Conservation (phyloP, 352 stramenopile species). For the Globisporangium middletonii region DNA sequence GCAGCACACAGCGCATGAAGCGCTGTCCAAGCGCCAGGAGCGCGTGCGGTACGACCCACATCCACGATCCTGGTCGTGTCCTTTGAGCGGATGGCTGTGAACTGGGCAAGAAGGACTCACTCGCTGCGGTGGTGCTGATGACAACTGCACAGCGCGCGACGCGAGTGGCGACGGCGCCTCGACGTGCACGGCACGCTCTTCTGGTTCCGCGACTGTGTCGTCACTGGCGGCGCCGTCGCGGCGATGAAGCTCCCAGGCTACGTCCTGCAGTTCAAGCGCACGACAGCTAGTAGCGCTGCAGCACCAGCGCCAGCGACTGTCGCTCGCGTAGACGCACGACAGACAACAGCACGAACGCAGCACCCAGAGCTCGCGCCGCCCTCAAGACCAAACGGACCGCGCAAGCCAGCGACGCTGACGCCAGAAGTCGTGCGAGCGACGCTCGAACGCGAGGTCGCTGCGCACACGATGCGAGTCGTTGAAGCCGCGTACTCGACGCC, state of each 20-base stretch:
- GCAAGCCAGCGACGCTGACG: too few species aligned
- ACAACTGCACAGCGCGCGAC: slow-evolving; percentile 11
- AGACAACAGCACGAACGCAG: too few species aligned
- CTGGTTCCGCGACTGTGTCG: slow-evolving; percentile 13
- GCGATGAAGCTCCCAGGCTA: background rate
- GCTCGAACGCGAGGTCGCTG: too few species aligned
- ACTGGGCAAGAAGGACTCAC: background rate
- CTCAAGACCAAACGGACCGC: too few species aligned
- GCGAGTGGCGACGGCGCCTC: slow-evolving; percentile 29
- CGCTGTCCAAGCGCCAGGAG: too few species aligned
- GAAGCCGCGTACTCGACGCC: slow-evolving; percentile 52
- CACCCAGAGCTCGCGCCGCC: too few species aligned
- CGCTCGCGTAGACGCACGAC: too few species aligned
- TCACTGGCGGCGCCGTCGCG: slow-evolving; percentile 9
- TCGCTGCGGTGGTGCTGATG: background rate
- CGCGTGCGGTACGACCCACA: too few species aligned
- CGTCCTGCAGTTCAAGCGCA: background rate
- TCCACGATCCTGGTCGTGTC: background rate
- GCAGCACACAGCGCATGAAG: background rate
- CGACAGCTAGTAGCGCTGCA: background rate
- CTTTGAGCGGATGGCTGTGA: background rate
- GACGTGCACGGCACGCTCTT: slow-evolving; percentile 23
- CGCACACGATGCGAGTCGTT: too few species aligned
- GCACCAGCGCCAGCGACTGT: too few species aligned
- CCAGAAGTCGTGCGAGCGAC: too few species aligned